Base-by-base conservation (phyloP, 371 early-diverging fungal genomes). In the Circinella umbellata region DNA sequence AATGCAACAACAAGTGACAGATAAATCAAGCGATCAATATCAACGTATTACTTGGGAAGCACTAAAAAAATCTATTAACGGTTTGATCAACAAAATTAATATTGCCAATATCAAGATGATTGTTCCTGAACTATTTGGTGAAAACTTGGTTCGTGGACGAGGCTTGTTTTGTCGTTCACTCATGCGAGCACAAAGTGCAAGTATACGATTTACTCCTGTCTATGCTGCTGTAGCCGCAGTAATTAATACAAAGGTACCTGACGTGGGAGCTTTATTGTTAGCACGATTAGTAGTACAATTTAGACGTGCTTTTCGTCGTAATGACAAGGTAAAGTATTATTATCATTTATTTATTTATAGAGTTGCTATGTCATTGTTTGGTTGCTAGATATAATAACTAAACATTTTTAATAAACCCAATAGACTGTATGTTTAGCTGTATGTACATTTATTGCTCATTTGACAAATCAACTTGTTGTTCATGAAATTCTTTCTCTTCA, bases 31-130 rank as follows among this genome's bases (percentile, higher is more conserved):
- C 61, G 87, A 86, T 39, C 91, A 86, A 64, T 92, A 90, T 69
- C 98, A 98, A 80, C 92, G 98, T 14, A 90, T 95, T 76, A 90
- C 88, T 38, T 98, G 99, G 99, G 98, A 98, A 72, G 91, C 92
- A 7, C 85, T 98, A 11, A 98, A 97, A 77, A 98, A 98, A 80
- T 90, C 90, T 61, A 92, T 98, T 71, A 97, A 98, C 74, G 99
- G 97, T 69, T 86, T 94, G 17, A 94, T 98, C 78, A 98, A 98
- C 89, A 98, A 96, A 87, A 95, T 96, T 47, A 98, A 96, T 70
- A 90, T 86, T 5, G 79, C 92, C 27, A 98, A 98, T 76, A 92
- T 98, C 76, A 96, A 96, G 66, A 89, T 92, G 70, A 92, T 98
- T 72, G 83, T 96, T 42, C 93, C 94, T 20, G 96, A 97, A 76